Percentiles rank a stretch among this genome's conserved stretches.
Conservation (phyloP, 2,329 filamentous ascomycete genomes). For the Aureobasidium sp. region DNA sequence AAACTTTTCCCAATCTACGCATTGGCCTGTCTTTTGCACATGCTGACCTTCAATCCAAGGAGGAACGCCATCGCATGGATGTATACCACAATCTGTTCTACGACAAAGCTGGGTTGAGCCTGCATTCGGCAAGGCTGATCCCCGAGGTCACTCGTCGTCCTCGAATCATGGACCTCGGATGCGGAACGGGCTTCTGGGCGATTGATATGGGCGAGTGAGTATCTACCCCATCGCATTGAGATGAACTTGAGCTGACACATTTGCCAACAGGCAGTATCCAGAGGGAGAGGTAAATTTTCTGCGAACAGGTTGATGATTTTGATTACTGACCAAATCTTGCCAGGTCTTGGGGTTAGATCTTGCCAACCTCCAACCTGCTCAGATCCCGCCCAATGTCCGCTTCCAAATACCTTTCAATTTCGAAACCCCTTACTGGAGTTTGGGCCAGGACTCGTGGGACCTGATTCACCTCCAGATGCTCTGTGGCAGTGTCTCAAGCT, state of each 20-base stretch:
- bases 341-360: conserved; percentile 53
- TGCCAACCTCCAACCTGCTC: conserved; percentile 50
- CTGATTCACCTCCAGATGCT: conserved; percentile 76
- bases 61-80: conserved; percentile 16
- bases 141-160: conserved; percentile 23
- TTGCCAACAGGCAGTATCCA: conserved; percentile 36
- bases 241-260: background rate
- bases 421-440: conserved; percentile 59
- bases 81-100: conserved; percentile 16
- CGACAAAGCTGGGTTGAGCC: conserved; percentile 11
- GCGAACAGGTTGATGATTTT: background rate
- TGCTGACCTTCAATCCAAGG: conserved; percentile 1
- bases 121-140: conserved; percentile 11
- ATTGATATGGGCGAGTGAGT: conserved; percentile 73
- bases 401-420: conserved; percentile 66
- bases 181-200: conserved; percentile 85
- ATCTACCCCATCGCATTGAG: background rate
- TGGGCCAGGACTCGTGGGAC: conserved; percentile 64
- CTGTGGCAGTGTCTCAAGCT: conserved; percentile 66
- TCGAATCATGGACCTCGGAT: conserved; percentile 60
- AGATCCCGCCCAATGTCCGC: conserved; percentile 58
- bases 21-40: background rate
- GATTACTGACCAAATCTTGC: conserved; percentile 6
- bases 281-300: conserved; percentile 39
- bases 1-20: background rate